phyloP scores from a whole-genome alignment of 1,284 basidiomycete species.

The Anthracocystis walkeri region DNA sequence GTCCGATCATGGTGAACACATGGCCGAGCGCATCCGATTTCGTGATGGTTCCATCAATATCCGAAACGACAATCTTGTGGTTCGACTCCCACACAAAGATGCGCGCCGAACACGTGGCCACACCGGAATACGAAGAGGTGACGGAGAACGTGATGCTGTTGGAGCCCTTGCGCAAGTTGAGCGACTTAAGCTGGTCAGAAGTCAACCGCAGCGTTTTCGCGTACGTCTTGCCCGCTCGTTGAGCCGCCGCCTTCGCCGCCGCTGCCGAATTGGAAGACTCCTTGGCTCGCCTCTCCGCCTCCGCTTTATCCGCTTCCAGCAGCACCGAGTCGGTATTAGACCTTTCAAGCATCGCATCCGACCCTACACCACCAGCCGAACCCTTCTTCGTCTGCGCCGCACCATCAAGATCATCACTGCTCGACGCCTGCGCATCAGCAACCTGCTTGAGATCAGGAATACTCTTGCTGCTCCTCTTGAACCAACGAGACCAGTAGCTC shows the following conservation, averaged over 20 bases:
- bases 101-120: slow-evolving; percentile 83
- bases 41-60: slow-evolving; percentile 99
- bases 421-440: slow-evolving; percentile 13
- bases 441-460: slow-evolving; percentile 40
- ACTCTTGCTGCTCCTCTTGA: slow-evolving; percentile 55
- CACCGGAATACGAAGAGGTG: slow-evolving; percentile 82
- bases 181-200: slow-evolving; percentile 78
- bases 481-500: slow-evolving; percentile 65
- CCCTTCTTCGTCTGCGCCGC: slow-evolving; percentile 4
- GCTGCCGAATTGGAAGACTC: slow-evolving; percentile 1
- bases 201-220: slow-evolving; percentile 92
- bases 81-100: slow-evolving; percentile 96
- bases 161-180: slow-evolving; percentile 86
- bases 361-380: neutral
- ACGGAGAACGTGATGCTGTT: slow-evolving; percentile 96
- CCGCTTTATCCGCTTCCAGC: slow-evolving; percentile 24
- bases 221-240: slow-evolving; percentile 75
- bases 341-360: slow-evolving; percentile 47
- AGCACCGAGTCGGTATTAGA: slow-evolving; percentile 52
- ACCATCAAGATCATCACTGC: neutral
- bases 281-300: slow-evolving; percentile 6
- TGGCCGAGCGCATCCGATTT: slow-evolving; percentile 94
- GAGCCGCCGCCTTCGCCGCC: slow-evolving; percentile 10
- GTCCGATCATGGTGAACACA: slow-evolving; percentile 96
- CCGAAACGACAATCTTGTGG: slow-evolving; percentile 91